phyloP scores from a whole-genome alignment of 106 monocot species.

The Phalaenopsis equestris region DNA sequence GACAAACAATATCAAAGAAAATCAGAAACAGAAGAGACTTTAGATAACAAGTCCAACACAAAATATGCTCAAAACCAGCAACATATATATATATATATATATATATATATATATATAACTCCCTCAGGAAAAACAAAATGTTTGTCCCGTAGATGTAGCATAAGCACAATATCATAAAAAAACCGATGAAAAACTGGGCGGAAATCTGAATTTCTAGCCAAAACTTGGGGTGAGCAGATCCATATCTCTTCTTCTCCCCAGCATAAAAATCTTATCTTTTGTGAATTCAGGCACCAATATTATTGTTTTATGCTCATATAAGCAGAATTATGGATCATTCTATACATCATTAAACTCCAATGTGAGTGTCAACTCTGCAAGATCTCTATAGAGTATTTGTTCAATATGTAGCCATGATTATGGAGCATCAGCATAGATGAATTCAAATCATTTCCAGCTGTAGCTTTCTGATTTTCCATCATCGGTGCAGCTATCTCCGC shows the following conservation, averaged over 20 bases:
- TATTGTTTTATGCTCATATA: neutral
- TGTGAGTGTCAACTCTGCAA: neutral
- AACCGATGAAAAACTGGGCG: neutral
- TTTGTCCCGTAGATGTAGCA: neutral
- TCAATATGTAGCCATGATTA: neutral
- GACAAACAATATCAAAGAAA: neutral
- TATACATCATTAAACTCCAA: neutral
- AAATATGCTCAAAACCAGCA: constrained; percentile 6
- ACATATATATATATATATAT: neutral
- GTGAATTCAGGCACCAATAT: neutral
- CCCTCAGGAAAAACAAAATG: constrained; percentile 4
- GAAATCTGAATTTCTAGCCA: constrained; percentile 5
- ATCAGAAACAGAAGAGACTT: neutral
- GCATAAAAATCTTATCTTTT: neutral
- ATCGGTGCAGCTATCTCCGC: constrained; percentile 49
- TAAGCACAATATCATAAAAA: constrained; percentile 1
- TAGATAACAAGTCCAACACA: constrained; percentile 1
- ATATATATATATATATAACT: neutral
- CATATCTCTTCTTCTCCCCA: neutral
- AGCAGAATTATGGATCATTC: neutral
- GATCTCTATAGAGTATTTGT: neutral
- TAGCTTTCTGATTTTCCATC: constrained; percentile 76
- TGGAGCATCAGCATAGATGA: neutral
- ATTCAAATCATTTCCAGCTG: constrained; percentile 48
- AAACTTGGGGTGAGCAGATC: neutral